Evolutionary conservation across 1,139 yeast species (phyloP).

Genomic region (Hyphopichia buzzinii): DNA sequence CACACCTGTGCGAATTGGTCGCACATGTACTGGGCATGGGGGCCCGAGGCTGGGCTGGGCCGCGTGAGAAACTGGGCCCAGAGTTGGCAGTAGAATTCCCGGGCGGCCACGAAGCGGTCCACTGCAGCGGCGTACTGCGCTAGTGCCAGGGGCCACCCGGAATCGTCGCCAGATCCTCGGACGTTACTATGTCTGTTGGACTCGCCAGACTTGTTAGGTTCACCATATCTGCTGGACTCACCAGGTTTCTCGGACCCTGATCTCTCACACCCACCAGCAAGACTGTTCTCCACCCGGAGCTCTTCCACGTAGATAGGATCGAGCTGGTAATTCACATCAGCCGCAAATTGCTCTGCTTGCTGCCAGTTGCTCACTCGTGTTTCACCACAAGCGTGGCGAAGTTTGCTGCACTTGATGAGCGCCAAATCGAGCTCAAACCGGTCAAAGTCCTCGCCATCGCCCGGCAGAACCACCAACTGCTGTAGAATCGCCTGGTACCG

Average conservation of each 20-base stretch:
- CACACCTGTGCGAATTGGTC: neutral
- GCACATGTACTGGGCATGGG: neutral
- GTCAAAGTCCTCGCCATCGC: neutral
- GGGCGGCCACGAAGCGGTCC: neutral
- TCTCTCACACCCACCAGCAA: no score
- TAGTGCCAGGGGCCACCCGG: no score
- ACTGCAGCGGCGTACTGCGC: no score
- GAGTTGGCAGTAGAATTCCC: neutral
- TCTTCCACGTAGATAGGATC: neutral
- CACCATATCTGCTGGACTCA: neutral
- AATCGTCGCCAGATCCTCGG: no score
- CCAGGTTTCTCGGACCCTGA: no score
- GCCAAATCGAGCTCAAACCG: slow-evolving; percentile 1
- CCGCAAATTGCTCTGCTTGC: slow-evolving; percentile 1
- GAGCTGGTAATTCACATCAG: neutral
- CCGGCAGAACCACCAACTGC: neutral
- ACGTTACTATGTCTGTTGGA: no score
- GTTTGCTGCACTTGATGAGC: slow-evolving; percentile 2
- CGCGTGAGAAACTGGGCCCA: slow-evolving; percentile 3
- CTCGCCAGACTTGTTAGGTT: no score
- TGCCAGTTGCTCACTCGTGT: neutral
- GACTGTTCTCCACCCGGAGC: neutral
- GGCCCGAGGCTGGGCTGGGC: neutral
- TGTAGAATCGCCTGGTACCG: neutral
- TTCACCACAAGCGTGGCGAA: neutral